Conservation (phyloP, 2,329 filamentous ascomycete genomes). For the Aspergillus melleus region DNA sequence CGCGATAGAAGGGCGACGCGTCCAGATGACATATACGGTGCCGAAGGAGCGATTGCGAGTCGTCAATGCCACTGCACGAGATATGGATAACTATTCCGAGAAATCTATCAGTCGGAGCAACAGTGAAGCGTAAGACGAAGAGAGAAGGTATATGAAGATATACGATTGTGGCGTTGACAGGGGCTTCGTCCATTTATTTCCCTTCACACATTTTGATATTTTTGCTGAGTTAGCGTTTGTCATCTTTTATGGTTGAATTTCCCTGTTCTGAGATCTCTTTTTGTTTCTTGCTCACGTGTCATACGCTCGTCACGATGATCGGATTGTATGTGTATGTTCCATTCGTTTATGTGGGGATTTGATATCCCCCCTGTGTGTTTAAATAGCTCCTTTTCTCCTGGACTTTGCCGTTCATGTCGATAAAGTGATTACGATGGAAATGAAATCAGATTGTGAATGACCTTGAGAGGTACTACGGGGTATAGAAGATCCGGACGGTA, state of each 20-base stretch:
- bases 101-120: conserved; percentile 26
- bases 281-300: not conserved
- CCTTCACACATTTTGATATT: not conserved
- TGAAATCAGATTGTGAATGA: not conserved
- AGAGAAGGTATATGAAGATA: not conserved
- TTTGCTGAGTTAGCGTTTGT: conserved; percentile 2
- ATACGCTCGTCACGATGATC: not conserved
- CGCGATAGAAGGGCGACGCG: conserved; percentile 68
- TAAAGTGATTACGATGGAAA: not conserved
- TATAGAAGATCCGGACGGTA: not conserved
- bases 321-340: conserved; percentile 2
- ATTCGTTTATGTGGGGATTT: not conserved
- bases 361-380: conserved; percentile 5
- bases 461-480: not conserved
- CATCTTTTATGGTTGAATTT: not conserved
- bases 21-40: conserved; percentile 91
- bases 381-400: conserved; percentile 7
- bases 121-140: conserved; percentile 12
- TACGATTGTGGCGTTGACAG: not conserved
- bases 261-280: not conserved
- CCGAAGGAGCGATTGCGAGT: conserved; percentile 82
- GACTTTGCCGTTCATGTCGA: not conserved
- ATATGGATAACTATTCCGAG: conserved; percentile 34
- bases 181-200: not conserved
- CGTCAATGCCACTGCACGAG: conserved; percentile 69